Evolutionary conservation across 305 asterid genomes (phyloP), one percentile per base, ranked within the genome.

Genomic region (Fraxinus angustifolia): DNA sequence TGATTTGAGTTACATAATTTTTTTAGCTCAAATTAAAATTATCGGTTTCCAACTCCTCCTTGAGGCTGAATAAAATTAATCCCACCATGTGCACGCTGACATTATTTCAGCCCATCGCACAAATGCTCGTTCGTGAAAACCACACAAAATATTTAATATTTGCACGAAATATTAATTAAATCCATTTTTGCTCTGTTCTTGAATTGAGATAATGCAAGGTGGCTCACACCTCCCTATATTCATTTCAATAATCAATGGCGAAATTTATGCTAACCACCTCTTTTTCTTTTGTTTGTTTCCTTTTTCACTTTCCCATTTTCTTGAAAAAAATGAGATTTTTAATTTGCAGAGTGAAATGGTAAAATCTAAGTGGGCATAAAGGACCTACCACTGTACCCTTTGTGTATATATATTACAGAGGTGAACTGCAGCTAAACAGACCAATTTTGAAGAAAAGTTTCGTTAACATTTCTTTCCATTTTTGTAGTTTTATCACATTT

Each of bases 181-280:
- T 14, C 58, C 6, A 14, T 48, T 56, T 26, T 65, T 65, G 7
- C 34, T 65, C 26, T 60, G 76, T 17, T 50, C 36, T 2, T 21
- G 40, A 67, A 21, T 40, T 70, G 74, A 71, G 42, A 36, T 38
- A 50, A 73, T 70, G 73, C 28, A 78, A 8, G 78, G 76, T 72
- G 42, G 82, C 79, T 56, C 14, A 10, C 70, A 38, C 36, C 48
- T 62, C 68, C 79, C 70, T n/a, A 23, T 67, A 30, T 68, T 68
- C 7, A 68, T 26, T 65, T 17, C 45, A 74, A 28, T 71, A 48
- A 82, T 36, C 48, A 76, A 76, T 88, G 87, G 88, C 91, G 86
- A 21, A 67, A 82, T 78, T 86, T 80, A 17, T 81, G 83, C 83
- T 90, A 82, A 87, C 89, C 34, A 84, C 87, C 82, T 6, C 79